These are phyloP conservation scores for Taxawa tesnikishii DNA, from an alignment of 2,329 filamentous ascomycete genomes.

Conservation along the genomic window DNA sequence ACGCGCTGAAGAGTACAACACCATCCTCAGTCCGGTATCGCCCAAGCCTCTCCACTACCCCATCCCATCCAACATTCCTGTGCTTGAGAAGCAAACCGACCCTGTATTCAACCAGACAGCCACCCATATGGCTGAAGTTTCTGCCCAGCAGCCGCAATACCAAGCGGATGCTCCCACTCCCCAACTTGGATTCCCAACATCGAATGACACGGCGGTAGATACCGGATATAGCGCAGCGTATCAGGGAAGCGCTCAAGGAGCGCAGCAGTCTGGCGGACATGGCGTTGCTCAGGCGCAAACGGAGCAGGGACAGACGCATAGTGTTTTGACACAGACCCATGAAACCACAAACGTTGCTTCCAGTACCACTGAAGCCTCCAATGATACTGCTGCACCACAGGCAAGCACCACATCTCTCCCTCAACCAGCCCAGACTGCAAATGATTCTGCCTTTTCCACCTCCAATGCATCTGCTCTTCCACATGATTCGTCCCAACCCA, in stretches of 20 bases:
- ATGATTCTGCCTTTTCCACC: background rate
- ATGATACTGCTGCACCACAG: background rate
- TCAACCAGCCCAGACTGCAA: background rate
- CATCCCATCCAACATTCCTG: conserved; percentile 55
- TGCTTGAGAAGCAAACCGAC: conserved; percentile 61
- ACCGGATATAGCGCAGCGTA: too few species aligned
- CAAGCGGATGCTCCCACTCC: background rate
- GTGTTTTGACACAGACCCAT: too few species aligned
- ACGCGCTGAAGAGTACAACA: conserved; percentile 48
- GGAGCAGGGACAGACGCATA: conserved; percentile 5
- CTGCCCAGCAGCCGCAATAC: conserved; percentile 1
- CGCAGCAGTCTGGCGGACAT: background rate
- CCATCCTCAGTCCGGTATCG: conserved; percentile 54
- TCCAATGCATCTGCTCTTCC: too few species aligned
- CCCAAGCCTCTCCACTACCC: conserved; percentile 58
- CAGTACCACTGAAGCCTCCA: conserved; percentile 8
- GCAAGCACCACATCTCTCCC: background rate
- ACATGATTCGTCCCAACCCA: too few species aligned
- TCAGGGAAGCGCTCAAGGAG: too few species aligned
- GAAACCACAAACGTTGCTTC: conserved; percentile 14
- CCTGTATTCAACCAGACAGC: conserved; percentile 54
- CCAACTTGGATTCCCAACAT: too few species aligned
- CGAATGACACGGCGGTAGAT: too few species aligned
- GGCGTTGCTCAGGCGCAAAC: background rate
- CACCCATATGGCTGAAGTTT: conserved; percentile 4